phyloP scores from a whole-genome alignment of 2,329 filamentous ascomycete species.

The Fonsecaea multimorphosa region DNA sequence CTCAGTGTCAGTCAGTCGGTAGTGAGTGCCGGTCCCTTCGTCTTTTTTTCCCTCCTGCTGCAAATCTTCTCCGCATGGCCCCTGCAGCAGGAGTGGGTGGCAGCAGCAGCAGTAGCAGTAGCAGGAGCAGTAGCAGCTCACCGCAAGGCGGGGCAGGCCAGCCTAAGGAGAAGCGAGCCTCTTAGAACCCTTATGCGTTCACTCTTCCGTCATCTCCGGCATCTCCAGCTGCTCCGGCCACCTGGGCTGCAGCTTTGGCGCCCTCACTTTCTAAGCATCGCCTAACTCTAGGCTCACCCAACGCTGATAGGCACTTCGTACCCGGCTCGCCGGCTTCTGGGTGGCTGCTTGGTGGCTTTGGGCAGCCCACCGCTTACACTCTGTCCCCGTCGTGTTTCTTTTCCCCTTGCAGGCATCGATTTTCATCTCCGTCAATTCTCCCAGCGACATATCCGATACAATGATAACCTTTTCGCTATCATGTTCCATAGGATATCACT shows the following conservation, averaged over 20 bases:
- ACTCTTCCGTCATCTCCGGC: neutral
- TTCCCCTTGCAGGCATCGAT: slow-evolving; percentile 32
- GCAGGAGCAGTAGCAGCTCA: too few relatives aligned
- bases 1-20: neutral
- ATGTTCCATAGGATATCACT: neutral
- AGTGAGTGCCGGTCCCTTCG: neutral
- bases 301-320: neutral
- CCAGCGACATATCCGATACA: neutral
- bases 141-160: too few relatives aligned
- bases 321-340: neutral
- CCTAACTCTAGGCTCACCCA: neutral
- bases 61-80: neutral
- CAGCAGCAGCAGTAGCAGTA: neutral
- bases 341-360: neutral
- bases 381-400: slow-evolving; percentile 10
- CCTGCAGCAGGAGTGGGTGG: neutral
- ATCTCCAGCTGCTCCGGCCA: neutral
- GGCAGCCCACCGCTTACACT: neutral
- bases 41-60: neutral
- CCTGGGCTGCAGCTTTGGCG: neutral
- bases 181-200: too few relatives aligned
- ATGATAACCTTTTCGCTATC: slow-evolving; percentile 8
- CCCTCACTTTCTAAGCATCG: neutral
- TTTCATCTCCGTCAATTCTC: slow-evolving; percentile 1
- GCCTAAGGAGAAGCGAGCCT: too few relatives aligned